Evolutionary conservation across 306 rosid genomes (phyloP).

Genomic region (Ceratonia siliqua): DNA sequence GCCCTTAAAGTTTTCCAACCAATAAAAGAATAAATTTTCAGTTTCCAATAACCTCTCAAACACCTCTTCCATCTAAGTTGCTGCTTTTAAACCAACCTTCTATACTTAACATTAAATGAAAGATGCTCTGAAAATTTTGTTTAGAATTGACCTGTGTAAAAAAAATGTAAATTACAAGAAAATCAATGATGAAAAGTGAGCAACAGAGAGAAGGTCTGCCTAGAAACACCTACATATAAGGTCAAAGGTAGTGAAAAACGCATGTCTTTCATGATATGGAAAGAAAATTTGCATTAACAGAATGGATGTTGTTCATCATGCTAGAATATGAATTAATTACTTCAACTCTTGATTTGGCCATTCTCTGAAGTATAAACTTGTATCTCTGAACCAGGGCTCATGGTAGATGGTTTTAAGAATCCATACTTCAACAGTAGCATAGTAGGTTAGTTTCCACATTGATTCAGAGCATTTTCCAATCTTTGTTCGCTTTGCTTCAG

Average conservation of each 20-base stretch:
- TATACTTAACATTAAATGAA: not conserved
- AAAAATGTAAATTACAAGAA: slow-evolving; percentile 25
- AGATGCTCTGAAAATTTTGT: not conserved
- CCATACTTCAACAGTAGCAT: slow-evolving; percentile 73
- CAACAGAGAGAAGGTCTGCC: not conserved
- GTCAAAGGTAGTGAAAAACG: slow-evolving; percentile 16
- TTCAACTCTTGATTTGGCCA: slow-evolving; percentile 92
- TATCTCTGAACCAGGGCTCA: slow-evolving; percentile 85
- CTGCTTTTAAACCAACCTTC: slow-evolving; percentile 10
- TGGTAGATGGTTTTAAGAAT: slow-evolving; percentile 54
- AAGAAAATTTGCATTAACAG: slow-evolving; percentile 2
- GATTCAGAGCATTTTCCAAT: slow-evolving; percentile 87
- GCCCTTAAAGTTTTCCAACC: not conserved
- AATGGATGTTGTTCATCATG: slow-evolving; percentile 12
- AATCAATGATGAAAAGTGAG: not conserved
- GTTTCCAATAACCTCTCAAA: slow-evolving; percentile 12
- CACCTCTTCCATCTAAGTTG: slow-evolving; percentile 9
- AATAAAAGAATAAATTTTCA: not conserved
- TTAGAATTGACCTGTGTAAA: not conserved
- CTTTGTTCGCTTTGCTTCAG: slow-evolving; percentile 64
- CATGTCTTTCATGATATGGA: slow-evolving; percentile 16
- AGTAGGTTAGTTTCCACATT: slow-evolving; percentile 89
- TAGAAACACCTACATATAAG: slow-evolving; percentile 13
- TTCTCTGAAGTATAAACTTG: slow-evolving; percentile 65
- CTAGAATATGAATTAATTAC: slow-evolving; percentile 53